Evolutionary conservation across 495 filamentous ascomycete genomes (phyloP), one percentile per base, ranked within the genome.

Genomic region (Aspergillus taichungensis): DNA sequence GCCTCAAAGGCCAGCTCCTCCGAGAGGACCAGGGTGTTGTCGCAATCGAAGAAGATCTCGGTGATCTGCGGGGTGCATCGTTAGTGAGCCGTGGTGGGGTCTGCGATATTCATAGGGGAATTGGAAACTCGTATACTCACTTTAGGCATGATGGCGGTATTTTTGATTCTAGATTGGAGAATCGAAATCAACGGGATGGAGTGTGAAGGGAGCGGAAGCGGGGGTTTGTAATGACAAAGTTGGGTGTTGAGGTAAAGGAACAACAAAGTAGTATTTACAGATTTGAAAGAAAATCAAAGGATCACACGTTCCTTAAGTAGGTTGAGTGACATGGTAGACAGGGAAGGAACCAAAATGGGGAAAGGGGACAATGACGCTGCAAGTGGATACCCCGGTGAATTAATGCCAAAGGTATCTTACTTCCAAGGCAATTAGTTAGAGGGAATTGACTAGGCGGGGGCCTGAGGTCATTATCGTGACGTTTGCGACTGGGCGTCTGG

Each of bases 21-120:
- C 47, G 87, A 94, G 57, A 94, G 82, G 69, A 89, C 87, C 57
- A 96, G 87, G 43, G 90, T 96, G 76, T 96, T 96, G 80, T 96
- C 90, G 73, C 90, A 96, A 72, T 96, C 90, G 69, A 95, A 82
- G 66, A 96, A 86, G 68, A 96, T 71, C 60, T 85, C 75, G 31
- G 82, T 85, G 67, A 83, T 82, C 84, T 88, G 64, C 29, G 49
- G 27, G 13, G 13, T 7, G n/a, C 13, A 27, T 12, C 30, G 47
- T 50, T 45, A 49, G 56, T 61, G 44, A 56, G 47, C 36, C 46
- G 42, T 48, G 32, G 12, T 18, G 8, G 14, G 30, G 46, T 56
- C 46, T 40, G 24, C 36, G 38, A 28, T 34, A 30, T 28, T 34
- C 32, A 24, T 11, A 9, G 24, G 30, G 36, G 10, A 6, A 31